Percentiles rank a stretch among this genome's conserved stretches.
These are phyloP conservation scores for Russula lepida DNA, from an alignment of 768 basidiomycete genomes.

Conservation along the genomic window DNA sequence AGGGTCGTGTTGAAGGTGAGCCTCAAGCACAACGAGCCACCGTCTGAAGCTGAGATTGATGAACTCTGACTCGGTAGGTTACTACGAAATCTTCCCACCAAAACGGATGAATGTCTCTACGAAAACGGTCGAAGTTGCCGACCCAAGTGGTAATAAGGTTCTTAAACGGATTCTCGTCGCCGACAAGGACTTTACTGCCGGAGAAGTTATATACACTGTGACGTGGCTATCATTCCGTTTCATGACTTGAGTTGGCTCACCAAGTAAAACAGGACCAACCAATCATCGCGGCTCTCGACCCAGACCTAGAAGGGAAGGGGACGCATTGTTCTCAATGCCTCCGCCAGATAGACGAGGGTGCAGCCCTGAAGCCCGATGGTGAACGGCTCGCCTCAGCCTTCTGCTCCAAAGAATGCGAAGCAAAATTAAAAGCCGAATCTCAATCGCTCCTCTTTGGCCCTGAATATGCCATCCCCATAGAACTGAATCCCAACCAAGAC, in stretches of 20 bases:
- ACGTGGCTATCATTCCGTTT: neutral
- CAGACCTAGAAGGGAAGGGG: slow-evolving; percentile 58
- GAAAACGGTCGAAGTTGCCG: slow-evolving; percentile 29
- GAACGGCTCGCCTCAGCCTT: slow-evolving; percentile 55
- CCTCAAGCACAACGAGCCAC: slow-evolving; percentile 20
- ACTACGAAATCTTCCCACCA: slow-evolving; percentile 71
- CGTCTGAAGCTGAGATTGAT: slow-evolving; percentile 22
- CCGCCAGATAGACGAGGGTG: slow-evolving; percentile 42
- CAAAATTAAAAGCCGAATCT: slow-evolving; percentile 47
- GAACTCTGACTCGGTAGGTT: slow-evolving; percentile 41
- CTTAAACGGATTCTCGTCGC: slow-evolving; percentile 46
- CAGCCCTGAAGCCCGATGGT: slow-evolving; percentile 37
- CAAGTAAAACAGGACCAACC: slow-evolving; percentile 55
- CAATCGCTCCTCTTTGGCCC: slow-evolving; percentile 65
- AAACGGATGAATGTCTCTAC: slow-evolving; percentile 62
- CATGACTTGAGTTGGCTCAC: neutral
- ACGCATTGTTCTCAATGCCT: slow-evolving; percentile 71
- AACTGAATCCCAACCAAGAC: slow-evolving; percentile 29
- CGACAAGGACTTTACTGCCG: slow-evolving; percentile 56
- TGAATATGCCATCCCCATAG: slow-evolving; percentile 49
- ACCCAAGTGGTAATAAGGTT: slow-evolving; percentile 26
- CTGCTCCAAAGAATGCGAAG: slow-evolving; percentile 64
- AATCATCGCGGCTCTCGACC: slow-evolving; percentile 60
- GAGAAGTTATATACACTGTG: slow-evolving; percentile 75
- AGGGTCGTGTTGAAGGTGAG: slow-evolving; percentile 70